These are phyloP conservation scores for Prasinococcaceae sp. DNA, from an alignment of 139 green algal species.

Conservation along the genomic window DNA sequence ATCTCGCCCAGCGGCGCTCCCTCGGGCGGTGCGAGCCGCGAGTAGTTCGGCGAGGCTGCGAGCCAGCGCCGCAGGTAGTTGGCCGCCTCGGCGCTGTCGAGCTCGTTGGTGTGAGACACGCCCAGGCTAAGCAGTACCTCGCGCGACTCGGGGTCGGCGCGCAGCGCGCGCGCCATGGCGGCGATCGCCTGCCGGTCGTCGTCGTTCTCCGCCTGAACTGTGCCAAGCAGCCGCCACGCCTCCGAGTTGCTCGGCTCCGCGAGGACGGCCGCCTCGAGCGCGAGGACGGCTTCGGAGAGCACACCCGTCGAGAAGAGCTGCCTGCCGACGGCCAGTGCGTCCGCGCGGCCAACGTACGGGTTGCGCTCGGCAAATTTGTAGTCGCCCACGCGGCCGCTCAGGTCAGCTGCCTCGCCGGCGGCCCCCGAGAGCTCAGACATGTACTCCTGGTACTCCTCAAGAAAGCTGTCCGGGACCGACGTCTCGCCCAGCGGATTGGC, in stretches of 20 bases:
- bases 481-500: too few relatives aligned
- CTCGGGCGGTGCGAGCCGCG: not conserved
- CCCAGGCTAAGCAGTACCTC: slow-evolving; percentile 84
- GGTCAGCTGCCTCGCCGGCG: too few relatives aligned
- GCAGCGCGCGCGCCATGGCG: slow-evolving; percentile 56
- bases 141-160: slow-evolving; percentile 55
- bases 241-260: slow-evolving; percentile 53
- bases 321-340: slow-evolving; percentile 51
- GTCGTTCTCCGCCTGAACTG: slow-evolving; percentile 95
- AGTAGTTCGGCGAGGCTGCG: slow-evolving; percentile 32
- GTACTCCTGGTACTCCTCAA: too few relatives aligned
- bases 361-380: slow-evolving; percentile 75
- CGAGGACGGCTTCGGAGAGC: slow-evolving; percentile 79
- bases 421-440: too few relatives aligned
- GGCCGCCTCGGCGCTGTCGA: slow-evolving; percentile 58
- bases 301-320: slow-evolving; percentile 68
- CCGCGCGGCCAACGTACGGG: slow-evolving; percentile 64
- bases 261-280: slow-evolving; percentile 83
- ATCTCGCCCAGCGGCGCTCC: not conserved
- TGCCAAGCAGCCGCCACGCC: slow-evolving; percentile 88
- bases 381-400: slow-evolving; percentile 7
- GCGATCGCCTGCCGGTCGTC: slow-evolving; percentile 87
- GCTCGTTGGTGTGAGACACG: slow-evolving; percentile 93
- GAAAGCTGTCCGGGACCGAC: too few relatives aligned
- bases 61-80: slow-evolving; percentile 61